Percentiles rank a stretch among this genome's conserved stretches.
Conservation (phyloP, 2,329 filamentous ascomycete species). For the Xylariaceae sp. region DNA sequence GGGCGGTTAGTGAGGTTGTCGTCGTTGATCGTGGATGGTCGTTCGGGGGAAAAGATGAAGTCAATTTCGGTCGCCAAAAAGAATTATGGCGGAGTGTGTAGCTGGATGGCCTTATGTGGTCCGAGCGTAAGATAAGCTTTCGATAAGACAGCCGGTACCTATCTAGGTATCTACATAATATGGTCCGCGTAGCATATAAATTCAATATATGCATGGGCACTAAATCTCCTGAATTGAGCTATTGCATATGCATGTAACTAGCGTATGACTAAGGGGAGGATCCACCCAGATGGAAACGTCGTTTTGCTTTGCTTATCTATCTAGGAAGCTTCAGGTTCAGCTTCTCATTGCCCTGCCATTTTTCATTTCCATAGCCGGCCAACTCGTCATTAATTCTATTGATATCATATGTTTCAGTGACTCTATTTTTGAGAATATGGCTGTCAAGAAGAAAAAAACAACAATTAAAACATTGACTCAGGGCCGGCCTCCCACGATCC, state of each 20-base stretch:
- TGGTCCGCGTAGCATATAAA: too few species aligned
- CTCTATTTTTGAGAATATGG: constrained; percentile 34
- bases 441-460: constrained; percentile 43
- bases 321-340: too few species aligned
- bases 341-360: too few species aligned
- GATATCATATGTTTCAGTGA: background rate
- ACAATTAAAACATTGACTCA: constrained; percentile 42
- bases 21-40: constrained; percentile 21
- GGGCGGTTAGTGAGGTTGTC: constrained; percentile 20
- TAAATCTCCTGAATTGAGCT: too few species aligned
- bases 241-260: too few species aligned
- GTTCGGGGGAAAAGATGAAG: constrained; percentile 6
- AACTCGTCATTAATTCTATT: background rate
- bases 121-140: constrained; percentile 4
- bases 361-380: background rate
- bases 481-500: constrained; percentile 52
- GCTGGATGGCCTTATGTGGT: constrained; percentile 13
- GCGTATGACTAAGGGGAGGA: too few species aligned
- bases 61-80: constrained; percentile 15
- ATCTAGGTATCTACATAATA: too few species aligned
- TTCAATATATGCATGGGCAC: too few species aligned
- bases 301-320: too few species aligned
- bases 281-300: too few species aligned
- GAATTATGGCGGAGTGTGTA: constrained; percentile 20
- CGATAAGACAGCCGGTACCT: constrained; percentile 4